Base-by-base conservation (phyloP, 2,329 filamentous ascomycete species). In the Epichloe gansuensis region DNA sequence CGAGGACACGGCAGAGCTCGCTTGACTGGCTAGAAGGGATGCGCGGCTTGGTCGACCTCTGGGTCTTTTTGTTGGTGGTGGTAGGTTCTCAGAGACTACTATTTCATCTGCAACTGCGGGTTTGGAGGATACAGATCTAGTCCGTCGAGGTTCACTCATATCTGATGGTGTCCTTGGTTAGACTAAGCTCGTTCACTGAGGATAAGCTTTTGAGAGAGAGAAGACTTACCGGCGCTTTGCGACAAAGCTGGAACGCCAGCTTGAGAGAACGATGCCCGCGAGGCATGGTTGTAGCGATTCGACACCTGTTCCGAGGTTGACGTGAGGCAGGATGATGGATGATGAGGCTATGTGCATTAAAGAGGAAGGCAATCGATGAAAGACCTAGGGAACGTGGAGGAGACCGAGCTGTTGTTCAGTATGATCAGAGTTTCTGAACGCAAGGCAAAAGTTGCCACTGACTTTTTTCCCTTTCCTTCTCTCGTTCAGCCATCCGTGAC, bases 221-320 rank as follows among this genome's bases (percentile, higher is more conserved):
- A 34, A 28, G 39, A 12, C 45, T 54, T 5, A 54, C 52, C 44
- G 15, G 38, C 12, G 35, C 17, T 34, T 39, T 43, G 34, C 9
- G n/a, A 15, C 31, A 45, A 34, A 9, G 43, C 37, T 35, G 51
- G 42, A 11, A 44, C 48, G 15, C 49, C 44, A 23, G 15, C n/a
- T 47, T 37, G 60, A 53, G 38, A 13, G 63, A 60, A 17, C 62
- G 61, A 31, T 64, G 65, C 41, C 63, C 62, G 44, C 62, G 62
- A 61, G 64, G 58, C 65, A 67, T 67, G 42, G 50, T 57, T 46
- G 21, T 15, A n/a, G 41, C 1, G 5, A 21, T 12, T 39, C 37
- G 17, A 23, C 4, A 34, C 9, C 41, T 21, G 9, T 21, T 34
- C 12, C 5, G 37, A n/a, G 37, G 4, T 13, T 13, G 37, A 4